Conservation (phyloP, 2,329 filamentous ascomycete genomes). For the Ceratocystis cacaofunesta region DNA sequence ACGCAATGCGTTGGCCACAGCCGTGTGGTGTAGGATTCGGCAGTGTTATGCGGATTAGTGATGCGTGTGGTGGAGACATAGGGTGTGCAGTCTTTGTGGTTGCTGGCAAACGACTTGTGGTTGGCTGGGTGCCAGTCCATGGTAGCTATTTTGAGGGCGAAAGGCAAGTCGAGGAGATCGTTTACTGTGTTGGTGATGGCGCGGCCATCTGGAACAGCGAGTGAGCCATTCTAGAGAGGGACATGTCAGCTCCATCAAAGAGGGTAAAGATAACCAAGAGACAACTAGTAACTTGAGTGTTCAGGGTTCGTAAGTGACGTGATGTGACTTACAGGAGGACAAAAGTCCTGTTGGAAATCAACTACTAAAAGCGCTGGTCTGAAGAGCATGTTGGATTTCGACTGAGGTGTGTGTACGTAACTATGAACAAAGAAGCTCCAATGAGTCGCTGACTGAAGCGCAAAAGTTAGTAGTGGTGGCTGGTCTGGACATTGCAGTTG, state of each 20-base stretch:
- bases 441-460: neutral
- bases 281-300: neutral
- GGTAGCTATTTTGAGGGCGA: constrained; percentile 65
- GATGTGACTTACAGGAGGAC: constrained; percentile 54
- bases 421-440: neutral
- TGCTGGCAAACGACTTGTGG: constrained; percentile 80
- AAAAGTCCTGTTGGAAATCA: constrained; percentile 91
- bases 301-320: neutral
- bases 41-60: constrained; percentile 47
- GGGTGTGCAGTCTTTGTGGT: constrained; percentile 51
- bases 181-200: constrained; percentile 59
- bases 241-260: constrained; percentile 18
- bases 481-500: neutral
- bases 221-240: constrained; percentile 54
- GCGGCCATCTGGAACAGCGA: constrained; percentile 64
- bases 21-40: constrained; percentile 48
- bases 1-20: constrained; percentile 92
- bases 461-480: neutral
- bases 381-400: constrained; percentile 23
- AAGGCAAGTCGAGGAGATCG: constrained; percentile 54
- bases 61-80: constrained; percentile 53
- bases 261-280: neutral
- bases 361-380: constrained; percentile 52
- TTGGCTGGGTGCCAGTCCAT: constrained; percentile 75
- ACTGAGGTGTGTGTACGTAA: neutral